A percentile compares a stretch with the other conserved stretches of the same genome.
Conservation (phyloP, 805 yeast genomes). For the Hanseniaspora taiwanica region DNA sequence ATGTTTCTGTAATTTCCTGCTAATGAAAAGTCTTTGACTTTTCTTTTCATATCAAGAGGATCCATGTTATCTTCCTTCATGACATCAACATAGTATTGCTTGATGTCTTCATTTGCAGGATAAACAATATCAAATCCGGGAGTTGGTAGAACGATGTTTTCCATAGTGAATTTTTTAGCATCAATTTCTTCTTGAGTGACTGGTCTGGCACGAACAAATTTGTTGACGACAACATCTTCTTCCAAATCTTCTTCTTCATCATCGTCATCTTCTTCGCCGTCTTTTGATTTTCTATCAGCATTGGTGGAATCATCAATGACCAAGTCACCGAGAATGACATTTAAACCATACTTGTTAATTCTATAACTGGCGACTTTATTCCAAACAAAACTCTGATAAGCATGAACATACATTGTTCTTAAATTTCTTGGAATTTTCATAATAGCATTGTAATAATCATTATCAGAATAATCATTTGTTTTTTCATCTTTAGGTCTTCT, state of each 20-base stretch:
- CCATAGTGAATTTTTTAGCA: slow-evolving; percentile 45
- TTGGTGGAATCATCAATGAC: slow-evolving; percentile 29
- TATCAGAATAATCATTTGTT: slow-evolving; percentile 32
- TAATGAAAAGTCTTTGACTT: slow-evolving; percentile 76
- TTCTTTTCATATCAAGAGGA: slow-evolving; percentile 74
- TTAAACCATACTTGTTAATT: slow-evolving; percentile 53
- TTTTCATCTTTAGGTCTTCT: slow-evolving; percentile 34
- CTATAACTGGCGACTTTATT: slow-evolving; percentile 73
- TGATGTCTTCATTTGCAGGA: slow-evolving; percentile 54
- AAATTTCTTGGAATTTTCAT: slow-evolving; percentile 86
- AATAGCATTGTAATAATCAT: slow-evolving; percentile 64
- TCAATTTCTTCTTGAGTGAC: slow-evolving; percentile 64
- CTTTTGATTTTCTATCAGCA: slow-evolving; percentile 8
- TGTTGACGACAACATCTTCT: slow-evolving; percentile 55
- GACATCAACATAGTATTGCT: slow-evolving; percentile 47
- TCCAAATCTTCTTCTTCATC: slow-evolving; percentile 41
- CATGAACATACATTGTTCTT: slow-evolving; percentile 91
- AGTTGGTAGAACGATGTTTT: slow-evolving; percentile 85
- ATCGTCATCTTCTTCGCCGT: slow-evolving; percentile 16
- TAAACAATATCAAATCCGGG: slow-evolving; percentile 91
- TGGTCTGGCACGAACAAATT: slow-evolving; percentile 53
- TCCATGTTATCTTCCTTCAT: slow-evolving; percentile 78
- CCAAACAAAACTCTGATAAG: slow-evolving; percentile 96
- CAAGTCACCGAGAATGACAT: slow-evolving; percentile 70
- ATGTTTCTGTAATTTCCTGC: slow-evolving; percentile 81